A percentile compares a stretch with the other conserved stretches of the same genome.
These are phyloP conservation scores for Corylus avellana DNA, from an alignment of 306 rosid genomes.

Conservation along the genomic window DNA sequence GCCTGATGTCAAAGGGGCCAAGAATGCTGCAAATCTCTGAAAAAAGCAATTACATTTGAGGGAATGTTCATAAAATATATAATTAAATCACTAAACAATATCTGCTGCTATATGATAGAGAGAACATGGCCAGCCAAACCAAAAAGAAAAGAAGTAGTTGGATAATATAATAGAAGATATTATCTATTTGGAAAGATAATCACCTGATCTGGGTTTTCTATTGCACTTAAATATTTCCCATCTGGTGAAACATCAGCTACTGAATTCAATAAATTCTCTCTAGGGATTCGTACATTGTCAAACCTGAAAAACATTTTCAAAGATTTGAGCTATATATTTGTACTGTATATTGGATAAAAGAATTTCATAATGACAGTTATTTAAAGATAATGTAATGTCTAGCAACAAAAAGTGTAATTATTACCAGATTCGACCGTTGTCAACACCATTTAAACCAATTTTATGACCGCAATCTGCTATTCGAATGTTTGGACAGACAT, in stretches of 20 bases:
- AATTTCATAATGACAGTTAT: background rate
- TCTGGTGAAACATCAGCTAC: constrained; percentile 84
- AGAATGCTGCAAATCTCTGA: constrained; percentile 93
- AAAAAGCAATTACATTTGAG: constrained; percentile 22
- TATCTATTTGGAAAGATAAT: constrained; percentile 21
- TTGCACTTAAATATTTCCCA: constrained; percentile 85
- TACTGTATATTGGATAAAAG: background rate
- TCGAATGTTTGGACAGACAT: constrained; percentile 62
- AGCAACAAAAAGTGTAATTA: background rate
- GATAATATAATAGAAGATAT: background rate
- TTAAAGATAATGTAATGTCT: background rate
- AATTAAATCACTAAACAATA: background rate
- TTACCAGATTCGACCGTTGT: constrained; percentile 96
- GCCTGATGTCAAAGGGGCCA: constrained; percentile 86
- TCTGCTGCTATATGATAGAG: constrained; percentile 7
- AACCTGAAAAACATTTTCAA: constrained; percentile 54
- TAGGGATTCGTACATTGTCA: constrained; percentile 75
- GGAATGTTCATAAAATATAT: background rate
- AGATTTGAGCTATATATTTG: background rate
- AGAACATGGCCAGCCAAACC: background rate
- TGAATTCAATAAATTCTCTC: constrained; percentile 92
- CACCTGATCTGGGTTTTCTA: constrained; percentile 79
- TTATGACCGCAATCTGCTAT: constrained; percentile 96
- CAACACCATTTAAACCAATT: constrained; percentile 91
- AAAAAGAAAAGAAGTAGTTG: background rate